phyloP scores from a whole-genome alignment of 768 basidiomycete genomes.

The Gymnopilus junonius region DNA sequence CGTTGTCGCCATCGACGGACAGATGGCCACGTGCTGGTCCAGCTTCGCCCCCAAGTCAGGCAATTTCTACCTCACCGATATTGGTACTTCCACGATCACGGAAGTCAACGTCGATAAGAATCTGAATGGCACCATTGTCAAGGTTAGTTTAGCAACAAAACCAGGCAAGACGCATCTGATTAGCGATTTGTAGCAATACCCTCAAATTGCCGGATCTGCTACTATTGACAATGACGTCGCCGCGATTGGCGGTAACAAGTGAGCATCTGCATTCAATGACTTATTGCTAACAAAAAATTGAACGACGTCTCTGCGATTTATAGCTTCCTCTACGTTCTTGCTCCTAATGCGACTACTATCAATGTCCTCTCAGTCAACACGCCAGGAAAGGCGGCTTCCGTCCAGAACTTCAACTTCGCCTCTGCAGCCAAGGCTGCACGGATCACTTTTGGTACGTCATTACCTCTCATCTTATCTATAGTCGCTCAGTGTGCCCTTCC shows the following conservation, averaged over 20 bases:
- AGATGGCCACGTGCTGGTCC: constrained; percentile 48
- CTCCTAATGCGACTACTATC: constrained; percentile 29
- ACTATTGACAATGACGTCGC: constrained; percentile 47
- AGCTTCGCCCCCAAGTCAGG: constrained; percentile 43
- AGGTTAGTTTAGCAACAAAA: constrained; percentile 27
- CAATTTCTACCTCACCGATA: constrained; percentile 50
- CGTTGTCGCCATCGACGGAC: constrained; percentile 38
- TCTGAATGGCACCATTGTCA: constrained; percentile 47
- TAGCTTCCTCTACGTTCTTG: constrained; percentile 34
- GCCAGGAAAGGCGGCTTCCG: constrained; percentile 26
- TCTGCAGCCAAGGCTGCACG: constrained; percentile 14
- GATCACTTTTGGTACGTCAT: constrained; percentile 5
- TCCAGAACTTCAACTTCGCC: constrained; percentile 32
- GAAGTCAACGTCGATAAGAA: constrained; percentile 52
- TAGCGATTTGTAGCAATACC: constrained; percentile 37
- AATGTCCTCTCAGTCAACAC: constrained; percentile 30
- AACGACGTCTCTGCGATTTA: background rate
- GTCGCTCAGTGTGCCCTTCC: background rate
- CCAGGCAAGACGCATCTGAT: background rate
- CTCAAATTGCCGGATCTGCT: constrained; percentile 36
- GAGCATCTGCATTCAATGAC: constrained; percentile 8
- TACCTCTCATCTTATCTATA: background rate
- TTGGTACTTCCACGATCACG: constrained; percentile 42
- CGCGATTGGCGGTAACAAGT: constrained; percentile 42
- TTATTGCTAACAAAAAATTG: background rate